Base-by-base conservation (phyloP, 23 red algal species). In the Porphyridium purpureum region DNA sequence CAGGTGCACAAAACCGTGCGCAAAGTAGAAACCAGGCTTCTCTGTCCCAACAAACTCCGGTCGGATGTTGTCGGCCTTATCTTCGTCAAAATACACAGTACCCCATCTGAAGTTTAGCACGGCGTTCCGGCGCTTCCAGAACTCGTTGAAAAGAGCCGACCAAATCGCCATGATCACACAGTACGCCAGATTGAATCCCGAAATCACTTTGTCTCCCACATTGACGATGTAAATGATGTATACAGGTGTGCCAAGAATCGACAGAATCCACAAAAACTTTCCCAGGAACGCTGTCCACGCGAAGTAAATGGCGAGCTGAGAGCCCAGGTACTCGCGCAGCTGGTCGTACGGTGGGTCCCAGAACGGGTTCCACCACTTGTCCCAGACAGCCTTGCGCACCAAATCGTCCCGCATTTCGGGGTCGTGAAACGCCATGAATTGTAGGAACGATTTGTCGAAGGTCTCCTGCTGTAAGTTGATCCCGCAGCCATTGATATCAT, bases 101-200 rank as follows among this genome's bases (percentile, higher is more conserved):
- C 76, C 76, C 62, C 62, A 82, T 4, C 52, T 38, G 2, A 68
- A 46, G 11, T 62, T 60, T 6, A 82, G 50, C 29, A 35, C 52
- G 7, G 76, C 76, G 6, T 64, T 82, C 28, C 76, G 55, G 29
- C 76, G 30, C 57, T 82, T 82, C 76, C 76, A 82, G 27, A 31
- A 57, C 35, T 82, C 76, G 33, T 71, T 36, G 56, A 82, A 82
- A 38, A 60, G 31, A 17, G 76, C 72, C 19, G 76, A 71, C 76
- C 76, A 82, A 20, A 82, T 7, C 14, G 72, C 76, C 9, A 82
- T n/a, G n/a, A n/a, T n/a, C n/a, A n/a, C n/a, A n/a, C n/a, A n/a
- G n/a, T n/a, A n/a, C n/a, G n/a, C n/a, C n/a, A n/a, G n/a, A n/a
- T n/a, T n/a, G n/a, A n/a, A n/a, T n/a, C n/a, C n/a, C n/a, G n/a